Base-by-base conservation (phyloP, 2,329 filamentous ascomycete species). In the Fusarium sacchari region DNA sequence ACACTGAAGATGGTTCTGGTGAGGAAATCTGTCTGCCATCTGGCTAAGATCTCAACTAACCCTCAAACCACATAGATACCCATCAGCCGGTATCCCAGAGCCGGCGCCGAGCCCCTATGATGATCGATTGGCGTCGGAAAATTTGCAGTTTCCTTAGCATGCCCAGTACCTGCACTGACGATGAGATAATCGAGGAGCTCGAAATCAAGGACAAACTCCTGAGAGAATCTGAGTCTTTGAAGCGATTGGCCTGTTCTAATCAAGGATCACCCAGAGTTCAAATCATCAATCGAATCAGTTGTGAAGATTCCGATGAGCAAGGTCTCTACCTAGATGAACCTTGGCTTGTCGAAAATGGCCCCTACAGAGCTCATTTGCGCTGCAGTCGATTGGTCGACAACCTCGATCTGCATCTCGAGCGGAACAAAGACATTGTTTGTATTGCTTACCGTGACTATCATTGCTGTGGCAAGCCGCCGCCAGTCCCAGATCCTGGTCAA, bases 1-100 rank as follows among this genome's bases (percentile, higher is more conserved):
- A 10, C 24, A 10, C 0, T 28, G 43, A 46, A 28, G 20, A 22
- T 11, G 44, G 2, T 5, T 47, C 44, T 0, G 20, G 44, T 47
- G 6, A 30, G 44, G 28, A 5, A 3, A 28, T 15, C 6, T 0
- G 0, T 11, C 20, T 6, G 0, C 5, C 3, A 0, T 22, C 4
- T 22, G 18, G 0, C 11, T 0, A 0, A 15, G 8, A 7, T 46
- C 2, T 5, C 0, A 22, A 22, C 44, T 15, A 5, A 11, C 5
- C 0, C 0, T 28, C 9, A 5, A 15, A 22, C 3, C 0, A 12
- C 18, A 1, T 30, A 47, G 44, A 47, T 11, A 22, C 0, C 18
- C 13, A 47, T 0, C 20, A 47, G 26, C 13, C 11, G 0, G 3
- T 17, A 8, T 22, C 30, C 0, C 40, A 36, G 3, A 1, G 2